Evolutionary conservation across 2,329 filamentous ascomycete species (phyloP).

Genomic region (Neonectria neomacrospora): DNA sequence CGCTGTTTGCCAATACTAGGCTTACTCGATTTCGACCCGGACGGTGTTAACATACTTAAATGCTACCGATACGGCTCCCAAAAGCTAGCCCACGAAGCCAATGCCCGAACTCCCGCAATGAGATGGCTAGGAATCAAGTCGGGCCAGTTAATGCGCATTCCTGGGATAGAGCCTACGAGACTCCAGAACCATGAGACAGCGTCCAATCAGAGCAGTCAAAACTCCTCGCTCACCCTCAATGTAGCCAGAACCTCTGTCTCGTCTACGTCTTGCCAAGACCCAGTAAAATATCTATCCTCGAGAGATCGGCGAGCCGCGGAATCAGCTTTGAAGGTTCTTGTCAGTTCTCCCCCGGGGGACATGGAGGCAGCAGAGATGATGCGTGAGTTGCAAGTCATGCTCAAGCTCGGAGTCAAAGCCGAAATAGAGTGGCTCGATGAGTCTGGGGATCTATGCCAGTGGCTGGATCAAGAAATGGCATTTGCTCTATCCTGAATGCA

Average conservation of each 20-base stretch:
- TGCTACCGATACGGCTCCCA: constrained; percentile 80
- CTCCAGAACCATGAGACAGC: not conserved
- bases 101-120: constrained; percentile 61
- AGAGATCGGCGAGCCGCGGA: constrained; percentile 69
- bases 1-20: constrained; percentile 68
- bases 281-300: constrained; percentile 56
- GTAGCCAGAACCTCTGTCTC: constrained; percentile 34
- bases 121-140: constrained; percentile 73
- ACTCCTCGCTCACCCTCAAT: not conserved
- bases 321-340: constrained; percentile 61
- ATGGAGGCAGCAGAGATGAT: constrained; percentile 54
- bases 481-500: constrained; percentile 13
- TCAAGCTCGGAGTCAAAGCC: constrained; percentile 78
- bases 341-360: constrained; percentile 42
- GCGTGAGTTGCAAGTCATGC: constrained; percentile 75
- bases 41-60: constrained; percentile 78
- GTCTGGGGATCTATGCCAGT: constrained; percentile 59
- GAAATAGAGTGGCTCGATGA: constrained; percentile 79
- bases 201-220: constrained; percentile 18
- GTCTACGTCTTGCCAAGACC: constrained; percentile 43
- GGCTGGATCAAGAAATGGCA: constrained; percentile 60
- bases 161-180: not conserved
- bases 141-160: constrained; percentile 50
- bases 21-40: constrained; percentile 80
- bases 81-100: constrained; percentile 68